Base-by-base conservation (phyloP, 2,329 filamentous ascomycete species). In the Apiospora pterosperma region DNA sequence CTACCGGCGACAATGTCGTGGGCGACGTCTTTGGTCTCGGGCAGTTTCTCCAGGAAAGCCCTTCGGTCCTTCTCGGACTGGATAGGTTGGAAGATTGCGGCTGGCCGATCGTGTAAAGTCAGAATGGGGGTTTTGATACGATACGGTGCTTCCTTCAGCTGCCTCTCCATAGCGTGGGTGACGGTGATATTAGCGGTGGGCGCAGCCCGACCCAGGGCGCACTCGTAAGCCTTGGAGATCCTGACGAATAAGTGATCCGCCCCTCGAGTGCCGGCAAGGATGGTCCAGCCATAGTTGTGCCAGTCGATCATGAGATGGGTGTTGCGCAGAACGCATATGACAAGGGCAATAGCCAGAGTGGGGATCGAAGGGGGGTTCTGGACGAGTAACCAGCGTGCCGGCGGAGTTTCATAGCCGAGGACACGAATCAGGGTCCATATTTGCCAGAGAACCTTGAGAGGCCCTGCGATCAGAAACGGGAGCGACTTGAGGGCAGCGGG, bases 211-310 rank as follows among this genome's bases (percentile, higher is more conserved):
- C 92, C 90, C 44, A 97, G 87, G 16, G 84, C 76, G 41, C 82
- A 85, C 78, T 99, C 96, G 74, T 97, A 97, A 73, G 84, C 83
- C 68, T 88, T 88, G 28, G 95, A 92, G 10, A 96, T 74, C 34
- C 79, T 83, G 10, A 97, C 93, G n/a, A 97, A 85, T 0, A 90
- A 90, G 73, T 96, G 92, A 6, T 74, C 77, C 2, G 79, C 68
- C 44, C 86, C 83, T 28, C 82, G 79, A 60, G 84, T 87, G 59
- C 85, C 82, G 5, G 85, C 91, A 4, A 99, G 87, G 71, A 99
- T 97, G 10, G 93, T 95, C 84, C 95, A 97, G 70, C 95, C 96
- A 77, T 97, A 98, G 78, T 99, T 99, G 81, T 99, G 96, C 96
- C 96, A 99, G 81, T 99, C 96, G 63, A 98, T 91, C 66, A 98